A percentile compares a stretch with the other conserved stretches of the same genome.
phyloP scores from a whole-genome alignment of 2,329 filamentous ascomycete genomes.

The Tolypocladium tropicale region DNA sequence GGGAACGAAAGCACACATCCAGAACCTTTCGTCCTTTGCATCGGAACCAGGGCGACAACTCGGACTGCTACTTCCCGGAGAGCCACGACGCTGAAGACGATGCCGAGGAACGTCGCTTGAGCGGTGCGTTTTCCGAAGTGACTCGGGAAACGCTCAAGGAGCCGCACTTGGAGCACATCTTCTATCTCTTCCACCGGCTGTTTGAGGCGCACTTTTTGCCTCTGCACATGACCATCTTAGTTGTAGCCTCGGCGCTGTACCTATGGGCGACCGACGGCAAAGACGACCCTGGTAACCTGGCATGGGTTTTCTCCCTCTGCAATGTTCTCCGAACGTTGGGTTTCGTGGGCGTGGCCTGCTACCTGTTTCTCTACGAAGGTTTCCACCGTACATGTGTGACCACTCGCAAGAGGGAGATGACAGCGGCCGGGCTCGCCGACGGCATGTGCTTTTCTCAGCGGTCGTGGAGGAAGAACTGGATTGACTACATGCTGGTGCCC shows the following conservation, averaged over 20 bases:
- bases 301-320: slow-evolving; percentile 50
- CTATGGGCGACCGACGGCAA: slow-evolving; percentile 40
- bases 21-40: slow-evolving; percentile 47
- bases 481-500: slow-evolving; percentile 57
- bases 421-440: slow-evolving; percentile 50
- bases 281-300: slow-evolving; percentile 40
- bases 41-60: slow-evolving; percentile 30
- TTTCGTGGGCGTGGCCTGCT: slow-evolving; percentile 52
- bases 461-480: slow-evolving; percentile 40
- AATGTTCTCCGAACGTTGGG: slow-evolving; percentile 49
- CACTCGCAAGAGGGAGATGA: slow-evolving; percentile 56
- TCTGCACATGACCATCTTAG: slow-evolving; percentile 54
- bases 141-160: slow-evolving; percentile 38
- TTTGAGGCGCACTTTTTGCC: slow-evolving; percentile 67
- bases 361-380: slow-evolving; percentile 56
- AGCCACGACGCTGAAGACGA: slow-evolving; percentile 27
- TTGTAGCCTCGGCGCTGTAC: slow-evolving; percentile 53
- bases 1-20: slow-evolving; percentile 44
- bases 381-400: slow-evolving; percentile 54
- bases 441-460: slow-evolving; percentile 57
- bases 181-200: slow-evolving; percentile 54
- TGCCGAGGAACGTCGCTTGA: slow-evolving; percentile 31
- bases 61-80: slow-evolving; percentile 38
- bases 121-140: slow-evolving; percentile 45
- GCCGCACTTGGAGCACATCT: slow-evolving; percentile 44